phyloP scores from a whole-genome alignment of 2,329 filamentous ascomycete species.

The Fusarium sp. region DNA sequence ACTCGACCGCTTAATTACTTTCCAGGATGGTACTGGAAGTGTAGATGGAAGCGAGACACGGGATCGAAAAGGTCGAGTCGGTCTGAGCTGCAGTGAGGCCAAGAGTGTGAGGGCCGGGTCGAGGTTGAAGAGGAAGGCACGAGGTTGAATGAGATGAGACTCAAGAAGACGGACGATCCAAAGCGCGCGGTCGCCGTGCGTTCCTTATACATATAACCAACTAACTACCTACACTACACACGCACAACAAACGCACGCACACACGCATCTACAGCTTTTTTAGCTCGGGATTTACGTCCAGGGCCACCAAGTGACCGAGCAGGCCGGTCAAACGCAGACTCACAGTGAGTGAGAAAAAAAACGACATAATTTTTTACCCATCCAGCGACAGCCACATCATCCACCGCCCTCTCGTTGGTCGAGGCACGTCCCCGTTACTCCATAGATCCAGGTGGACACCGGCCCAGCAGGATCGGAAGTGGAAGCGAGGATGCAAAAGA shows the following conservation, averaged over 20 bases:
- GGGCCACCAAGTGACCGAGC: constrained; percentile 23
- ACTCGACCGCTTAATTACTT: constrained; percentile 6
- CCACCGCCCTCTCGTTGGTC: constrained; percentile 37
- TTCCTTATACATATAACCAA: constrained; percentile 36
- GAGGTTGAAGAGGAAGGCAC: constrained; percentile 15
- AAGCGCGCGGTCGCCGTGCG: constrained; percentile 24
- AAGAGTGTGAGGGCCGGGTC: constrained; percentile 5
- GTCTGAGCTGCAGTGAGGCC: background rate
- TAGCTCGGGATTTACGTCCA: background rate
- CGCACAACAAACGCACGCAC: background rate
- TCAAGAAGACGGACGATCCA: constrained; percentile 14
- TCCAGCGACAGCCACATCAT: constrained; percentile 44
- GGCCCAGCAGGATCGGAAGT: constrained; percentile 6
- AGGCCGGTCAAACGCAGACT: constrained; percentile 16
- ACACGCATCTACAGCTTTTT: constrained; percentile 2
- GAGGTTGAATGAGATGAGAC: constrained; percentile 6
- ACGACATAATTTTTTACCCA: constrained; percentile 33
- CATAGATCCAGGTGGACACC: constrained; percentile 13
- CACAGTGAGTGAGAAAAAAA: constrained; percentile 25
- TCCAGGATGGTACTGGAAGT: constrained; percentile 7
- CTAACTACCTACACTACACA: background rate
- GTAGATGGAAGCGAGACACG: constrained; percentile 14
- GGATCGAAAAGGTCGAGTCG: background rate
- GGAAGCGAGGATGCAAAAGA: constrained; percentile 23
- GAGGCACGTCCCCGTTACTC: constrained; percentile 32